These are phyloP conservation scores for Quercus agrifolia DNA, from an alignment of 306 rosid genomes.

Conservation along the genomic window DNA sequence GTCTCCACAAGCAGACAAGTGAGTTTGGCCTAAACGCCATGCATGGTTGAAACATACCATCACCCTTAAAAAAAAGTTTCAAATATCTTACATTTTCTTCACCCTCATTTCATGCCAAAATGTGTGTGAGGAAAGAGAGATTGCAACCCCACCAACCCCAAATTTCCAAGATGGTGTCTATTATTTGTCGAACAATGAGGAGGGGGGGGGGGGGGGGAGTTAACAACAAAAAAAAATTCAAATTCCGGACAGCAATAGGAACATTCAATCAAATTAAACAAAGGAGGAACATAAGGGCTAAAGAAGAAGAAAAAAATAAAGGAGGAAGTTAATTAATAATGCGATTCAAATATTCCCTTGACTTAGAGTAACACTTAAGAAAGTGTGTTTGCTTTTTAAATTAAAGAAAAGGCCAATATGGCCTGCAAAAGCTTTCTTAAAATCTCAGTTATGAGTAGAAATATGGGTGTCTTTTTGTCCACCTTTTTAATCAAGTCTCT, in stretches of 20 bases:
- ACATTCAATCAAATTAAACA: conserved; percentile 5
- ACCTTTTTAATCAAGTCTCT: too few relatives aligned
- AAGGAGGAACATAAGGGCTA: neutral
- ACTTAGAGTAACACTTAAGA: too few relatives aligned
- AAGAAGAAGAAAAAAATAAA: neutral
- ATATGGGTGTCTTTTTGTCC: too few relatives aligned
- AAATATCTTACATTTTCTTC: too few relatives aligned
- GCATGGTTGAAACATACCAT: too few relatives aligned
- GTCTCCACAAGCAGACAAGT: conserved; percentile 45
- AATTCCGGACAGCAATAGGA: neutral
- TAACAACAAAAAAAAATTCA: neutral
- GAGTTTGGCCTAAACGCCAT: too few relatives aligned
- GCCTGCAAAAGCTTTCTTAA: too few relatives aligned
- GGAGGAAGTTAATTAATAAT: conserved; percentile 4
- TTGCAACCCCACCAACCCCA: neutral
- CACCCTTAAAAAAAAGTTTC: too few relatives aligned
- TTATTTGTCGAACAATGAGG: neutral
- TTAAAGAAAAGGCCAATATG: too few relatives aligned
- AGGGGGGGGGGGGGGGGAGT: neutral
- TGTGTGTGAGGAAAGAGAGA: neutral
- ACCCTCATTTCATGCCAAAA: too few relatives aligned
- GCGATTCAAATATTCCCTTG: neutral
- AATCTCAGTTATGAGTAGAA: too few relatives aligned
- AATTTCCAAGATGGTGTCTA: neutral
- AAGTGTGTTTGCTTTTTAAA: too few relatives aligned